Base-by-base conservation (phyloP, 306 rosid genomes). In the Pueraria montana region DNA sequence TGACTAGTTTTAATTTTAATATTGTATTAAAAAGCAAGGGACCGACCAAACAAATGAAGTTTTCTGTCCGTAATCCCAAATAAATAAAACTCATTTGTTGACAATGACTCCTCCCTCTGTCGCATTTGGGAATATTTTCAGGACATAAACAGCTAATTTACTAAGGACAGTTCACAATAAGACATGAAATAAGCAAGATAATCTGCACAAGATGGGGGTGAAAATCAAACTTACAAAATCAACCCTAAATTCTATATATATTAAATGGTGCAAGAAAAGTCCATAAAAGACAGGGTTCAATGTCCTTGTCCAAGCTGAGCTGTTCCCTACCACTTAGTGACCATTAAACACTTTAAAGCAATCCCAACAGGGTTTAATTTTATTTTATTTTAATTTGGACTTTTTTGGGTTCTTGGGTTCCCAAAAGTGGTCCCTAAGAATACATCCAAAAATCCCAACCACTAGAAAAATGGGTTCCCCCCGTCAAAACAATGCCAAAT, bases 291-390 rank as follows among this genome's bases (percentile, higher is more conserved):
- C 93, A 91, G 48, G 85, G 88, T 90, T 89, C 87, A 82, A 89
- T 88, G 97, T 93, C 92, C 43, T 76, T 90, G 84, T 93, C 97
- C 80, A 80, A 78, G 86, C 95, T 82, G 86, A 90, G 95, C 94
- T 93, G 95, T 95, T 87, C 63, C 63, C 85, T 76, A 86, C 91
- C 90, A 79, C 91, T 86, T 85, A 79, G 85, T 83, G 88, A 74
- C 85, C 86, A 86, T 81, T 85, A 80, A 76, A 79, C 89, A 72
- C 82, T 84, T 72, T 53, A 90, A 85, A 91, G 90, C 85, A 63
- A 87, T 80, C 86, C 88, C 91, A 82, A 87, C 89, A 86, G 74
- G 83, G 83, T 27, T 67, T 73, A 45, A 36, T 45, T 58, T 59
- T 65, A 34, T n/a, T n/a, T n/a, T n/a, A n/a, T n/a, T 64, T 77